phyloP scores from a whole-genome alignment of 2,329 filamentous ascomycete species.

The Cadophora malorum region DNA sequence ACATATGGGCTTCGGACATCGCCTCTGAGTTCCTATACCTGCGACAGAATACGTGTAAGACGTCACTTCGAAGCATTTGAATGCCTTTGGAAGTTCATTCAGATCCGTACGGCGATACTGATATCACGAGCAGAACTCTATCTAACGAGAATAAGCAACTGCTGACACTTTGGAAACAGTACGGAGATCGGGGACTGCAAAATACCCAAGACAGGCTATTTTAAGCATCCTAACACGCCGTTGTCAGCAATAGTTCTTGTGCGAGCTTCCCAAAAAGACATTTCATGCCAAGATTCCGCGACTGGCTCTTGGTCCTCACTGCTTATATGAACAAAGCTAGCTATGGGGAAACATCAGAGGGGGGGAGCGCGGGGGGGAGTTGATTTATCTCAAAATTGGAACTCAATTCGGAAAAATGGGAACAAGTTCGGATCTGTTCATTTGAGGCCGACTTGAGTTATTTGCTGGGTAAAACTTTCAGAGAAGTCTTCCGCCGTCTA shows the following conservation, averaged over 20 bases:
- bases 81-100: neutral
- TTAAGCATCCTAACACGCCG: neutral
- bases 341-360: no score
- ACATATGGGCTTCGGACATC: neutral
- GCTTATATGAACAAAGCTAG: no score
- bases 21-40: neutral
- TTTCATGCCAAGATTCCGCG: neutral
- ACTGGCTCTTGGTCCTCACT: neutral
- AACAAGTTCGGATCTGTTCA: no score
- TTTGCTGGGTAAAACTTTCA: no score
- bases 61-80: neutral
- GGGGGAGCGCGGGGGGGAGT: no score
- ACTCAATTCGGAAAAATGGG: no score
- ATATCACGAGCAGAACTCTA: neutral
- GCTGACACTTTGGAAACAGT: neutral
- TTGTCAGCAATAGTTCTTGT: neutral
- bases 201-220: conserved; percentile 14
- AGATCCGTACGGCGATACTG: neutral
- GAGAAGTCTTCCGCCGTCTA: conserved; percentile 8
- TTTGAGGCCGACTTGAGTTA: no score
- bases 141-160: neutral
- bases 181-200: neutral
- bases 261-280: neutral
- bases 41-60: neutral
- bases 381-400: no score